phyloP scores from a whole-genome alignment of 306 rosid genomes.

The Glycine soja region DNA sequence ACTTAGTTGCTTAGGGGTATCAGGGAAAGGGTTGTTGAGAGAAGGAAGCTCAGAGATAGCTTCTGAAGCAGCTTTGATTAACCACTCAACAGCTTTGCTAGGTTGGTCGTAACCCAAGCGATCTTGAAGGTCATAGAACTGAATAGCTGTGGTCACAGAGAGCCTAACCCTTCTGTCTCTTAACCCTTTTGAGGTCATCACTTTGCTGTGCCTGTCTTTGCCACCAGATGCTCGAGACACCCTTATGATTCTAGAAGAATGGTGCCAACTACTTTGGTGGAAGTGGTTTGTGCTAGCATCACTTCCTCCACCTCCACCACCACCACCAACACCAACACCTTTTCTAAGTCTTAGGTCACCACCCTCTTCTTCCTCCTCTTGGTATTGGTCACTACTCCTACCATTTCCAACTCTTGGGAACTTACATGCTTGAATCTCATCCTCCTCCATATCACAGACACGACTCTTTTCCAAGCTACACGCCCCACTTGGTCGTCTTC shows the following conservation, averaged over 20 bases:
- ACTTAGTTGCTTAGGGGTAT: constrained; percentile 75
- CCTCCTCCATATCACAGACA: constrained; percentile 90
- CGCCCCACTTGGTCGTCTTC: not conserved
- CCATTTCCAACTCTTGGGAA: constrained; percentile 74
- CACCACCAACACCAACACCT: not conserved
- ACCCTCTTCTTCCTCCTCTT: constrained; percentile 54
- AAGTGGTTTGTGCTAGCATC: constrained; percentile 53
- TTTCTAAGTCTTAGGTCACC: constrained; percentile 40
- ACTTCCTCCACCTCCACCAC: not conserved
- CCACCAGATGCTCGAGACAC: constrained; percentile 94
- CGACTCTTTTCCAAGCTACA: constrained; percentile 59
- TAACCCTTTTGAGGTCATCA: constrained; percentile 87
- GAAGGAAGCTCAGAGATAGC: constrained; percentile 84
- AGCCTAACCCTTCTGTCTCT: constrained; percentile 89
- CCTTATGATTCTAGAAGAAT: constrained; percentile 79
- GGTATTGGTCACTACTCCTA: constrained; percentile 31
- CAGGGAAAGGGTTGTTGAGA: constrained; percentile 64
- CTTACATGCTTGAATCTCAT: constrained; percentile 79
- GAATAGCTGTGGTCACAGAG: constrained; percentile 83
- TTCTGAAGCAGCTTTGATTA: constrained; percentile 76
- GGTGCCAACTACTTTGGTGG: constrained; percentile 69
- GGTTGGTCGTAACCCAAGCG: constrained; percentile 91
- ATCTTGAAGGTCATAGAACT: constrained; percentile 95
- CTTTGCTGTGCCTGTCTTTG: constrained; percentile 94
- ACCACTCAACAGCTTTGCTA: constrained; percentile 94